phyloP scores from a whole-genome alignment of 257 asterid species.

The Penstemon barbatus region DNA sequence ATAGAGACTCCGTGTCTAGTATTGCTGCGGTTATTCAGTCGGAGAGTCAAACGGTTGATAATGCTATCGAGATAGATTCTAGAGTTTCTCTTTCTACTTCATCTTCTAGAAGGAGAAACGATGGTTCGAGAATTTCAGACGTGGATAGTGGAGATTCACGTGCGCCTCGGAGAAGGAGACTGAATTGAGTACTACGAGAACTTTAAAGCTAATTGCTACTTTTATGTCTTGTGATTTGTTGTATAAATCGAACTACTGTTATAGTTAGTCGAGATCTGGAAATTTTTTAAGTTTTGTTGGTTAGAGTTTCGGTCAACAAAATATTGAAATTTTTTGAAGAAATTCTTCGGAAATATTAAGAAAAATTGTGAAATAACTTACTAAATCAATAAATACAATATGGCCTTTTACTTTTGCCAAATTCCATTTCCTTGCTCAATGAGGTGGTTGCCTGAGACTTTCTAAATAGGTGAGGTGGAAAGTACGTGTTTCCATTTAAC shows the following conservation, averaged over 20 bases:
- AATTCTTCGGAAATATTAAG: no score
- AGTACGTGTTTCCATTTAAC: no score
- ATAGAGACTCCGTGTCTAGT: conserved; percentile 89
- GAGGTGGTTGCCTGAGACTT: no score
- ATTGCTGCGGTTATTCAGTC: conserved; percentile 98
- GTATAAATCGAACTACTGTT: conserved; percentile 20
- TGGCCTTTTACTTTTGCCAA: no score
- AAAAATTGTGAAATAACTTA: no score
- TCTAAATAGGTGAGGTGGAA: no score
- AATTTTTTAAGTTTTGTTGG: conserved; percentile 38
- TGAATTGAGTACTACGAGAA: conserved; percentile 39
- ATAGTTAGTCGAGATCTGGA: conserved; percentile 21
- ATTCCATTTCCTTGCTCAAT: no score
- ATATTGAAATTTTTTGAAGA: no score
- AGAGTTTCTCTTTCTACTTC: conserved; percentile 77
- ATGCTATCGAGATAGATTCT: conserved; percentile 84
- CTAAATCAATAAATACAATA: no score
- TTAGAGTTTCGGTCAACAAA: no score
- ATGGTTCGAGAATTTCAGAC: conserved; percentile 75
- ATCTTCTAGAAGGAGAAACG: conserved; percentile 81
- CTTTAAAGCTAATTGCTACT: conserved; percentile 10
- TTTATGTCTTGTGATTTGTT: conserved; percentile 16
- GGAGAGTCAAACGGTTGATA: conserved; percentile 90
- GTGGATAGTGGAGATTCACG: conserved; percentile 97
- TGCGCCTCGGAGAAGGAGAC: conserved; percentile 84